Evolutionary conservation across 2,329 filamentous ascomycete species (phyloP).

Genomic region (Fusarium sp.): DNA sequence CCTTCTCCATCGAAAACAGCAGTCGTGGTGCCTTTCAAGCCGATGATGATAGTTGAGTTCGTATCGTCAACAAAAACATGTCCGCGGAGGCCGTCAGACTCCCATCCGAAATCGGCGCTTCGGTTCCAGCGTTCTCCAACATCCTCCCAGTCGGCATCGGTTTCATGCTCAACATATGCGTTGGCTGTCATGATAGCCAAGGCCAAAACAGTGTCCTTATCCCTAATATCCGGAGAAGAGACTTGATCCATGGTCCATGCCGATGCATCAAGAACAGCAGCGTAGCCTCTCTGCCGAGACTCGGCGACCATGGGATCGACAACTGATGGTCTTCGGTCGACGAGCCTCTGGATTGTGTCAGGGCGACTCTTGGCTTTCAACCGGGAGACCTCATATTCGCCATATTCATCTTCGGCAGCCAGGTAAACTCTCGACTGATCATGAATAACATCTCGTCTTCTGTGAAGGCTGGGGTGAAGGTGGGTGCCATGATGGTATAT

Average conservation of each 20-base stretch:
- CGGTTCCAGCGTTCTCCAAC: constrained; percentile 85
- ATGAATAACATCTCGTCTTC: constrained; percentile 76
- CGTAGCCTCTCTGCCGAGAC: constrained; percentile 76
- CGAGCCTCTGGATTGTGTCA: constrained; percentile 82
- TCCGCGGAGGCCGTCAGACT: constrained; percentile 86
- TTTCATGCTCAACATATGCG: constrained; percentile 83
- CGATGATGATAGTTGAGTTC: constrained; percentile 91
- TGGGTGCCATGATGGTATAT: constrained; percentile 93
- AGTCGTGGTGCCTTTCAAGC: constrained; percentile 89
- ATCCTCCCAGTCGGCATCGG: constrained; percentile 84
- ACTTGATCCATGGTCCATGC: constrained; percentile 89
- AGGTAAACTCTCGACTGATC: constrained; percentile 70
- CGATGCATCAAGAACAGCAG: constrained; percentile 75
- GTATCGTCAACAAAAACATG: constrained; percentile 91
- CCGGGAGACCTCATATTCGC: constrained; percentile 63
- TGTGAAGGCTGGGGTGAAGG: constrained; percentile 81
- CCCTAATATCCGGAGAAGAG: constrained; percentile 82
- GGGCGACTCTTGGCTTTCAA: constrained; percentile 74
- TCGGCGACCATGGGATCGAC: constrained; percentile 84
- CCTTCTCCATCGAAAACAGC: constrained; percentile 97
- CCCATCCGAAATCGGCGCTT: constrained; percentile 92
- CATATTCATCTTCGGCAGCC: constrained; percentile 69
- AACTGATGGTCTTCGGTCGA: constrained; percentile 79
- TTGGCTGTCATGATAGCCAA: constrained; percentile 91
- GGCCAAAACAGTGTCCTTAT: constrained; percentile 85